Conservation (phyloP, 2,329 filamentous ascomycete species). For the Hymenoscyphus repandus region DNA sequence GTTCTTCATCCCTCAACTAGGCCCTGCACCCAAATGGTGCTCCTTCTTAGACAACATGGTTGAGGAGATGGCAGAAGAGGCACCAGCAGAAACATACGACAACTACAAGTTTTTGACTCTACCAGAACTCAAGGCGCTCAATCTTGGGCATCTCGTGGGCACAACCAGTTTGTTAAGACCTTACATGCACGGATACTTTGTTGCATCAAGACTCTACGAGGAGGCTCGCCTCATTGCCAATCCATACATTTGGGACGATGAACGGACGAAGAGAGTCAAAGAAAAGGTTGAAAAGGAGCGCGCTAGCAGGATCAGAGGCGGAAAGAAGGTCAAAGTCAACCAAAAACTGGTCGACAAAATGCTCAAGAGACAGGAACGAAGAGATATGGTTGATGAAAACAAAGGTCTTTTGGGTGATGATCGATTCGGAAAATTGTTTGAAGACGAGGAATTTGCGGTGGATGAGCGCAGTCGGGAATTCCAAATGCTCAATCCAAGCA, state of each 20-base stretch:
- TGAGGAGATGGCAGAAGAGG: conserved; percentile 93
- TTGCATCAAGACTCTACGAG: conserved; percentile 90
- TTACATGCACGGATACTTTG: conserved; percentile 99
- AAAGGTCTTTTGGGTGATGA: conserved; percentile 72
- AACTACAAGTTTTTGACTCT: conserved; percentile 98
- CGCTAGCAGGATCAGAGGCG: conserved; percentile 88
- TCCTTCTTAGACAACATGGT: conserved; percentile 95
- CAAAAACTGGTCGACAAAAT: conserved; percentile 71
- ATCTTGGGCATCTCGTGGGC: conserved; percentile 82
- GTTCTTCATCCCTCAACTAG: conserved; percentile 91
- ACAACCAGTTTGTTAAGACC: conserved; percentile 85
- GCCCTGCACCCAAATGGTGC: conserved; percentile 92
- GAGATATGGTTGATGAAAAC: conserved; percentile 50
- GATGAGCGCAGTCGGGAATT: conserved; percentile 89
- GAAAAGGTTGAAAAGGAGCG: conserved; percentile 96
- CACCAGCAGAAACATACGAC: conserved; percentile 80
- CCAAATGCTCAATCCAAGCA: conserved; percentile 82
- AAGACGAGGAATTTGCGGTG: conserved; percentile 87
- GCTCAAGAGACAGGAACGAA: conserved; percentile 58
- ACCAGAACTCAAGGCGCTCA: conserved; percentile 78
- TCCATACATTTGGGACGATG: conserved; percentile 89
- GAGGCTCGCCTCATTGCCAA: conserved; percentile 90
- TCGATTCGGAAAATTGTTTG: conserved; percentile 84
- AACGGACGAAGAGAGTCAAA: conserved; percentile 83
- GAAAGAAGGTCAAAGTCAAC: conserved; percentile 98